Evolutionary conservation across 2,329 filamentous ascomycete species (phyloP), one percentile per base, ranked within the genome.

Genomic region (Pseudopithomyces chartarum): DNA sequence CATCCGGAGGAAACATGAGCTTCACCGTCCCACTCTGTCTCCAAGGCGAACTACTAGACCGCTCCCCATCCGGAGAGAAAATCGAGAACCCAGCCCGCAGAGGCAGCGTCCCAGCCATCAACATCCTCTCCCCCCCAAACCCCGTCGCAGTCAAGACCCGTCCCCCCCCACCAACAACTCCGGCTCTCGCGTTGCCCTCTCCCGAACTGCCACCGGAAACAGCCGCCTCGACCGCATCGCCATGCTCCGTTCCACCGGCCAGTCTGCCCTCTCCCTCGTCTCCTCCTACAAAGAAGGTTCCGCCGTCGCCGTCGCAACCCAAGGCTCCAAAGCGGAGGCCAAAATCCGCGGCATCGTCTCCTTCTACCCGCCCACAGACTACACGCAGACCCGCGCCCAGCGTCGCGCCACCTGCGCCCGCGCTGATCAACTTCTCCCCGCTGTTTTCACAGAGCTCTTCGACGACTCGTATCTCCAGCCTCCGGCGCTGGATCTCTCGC

Each of bases 311-410:
- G 64, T 77, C 48, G 66, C 65, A 52, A 68, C 69, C 20, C 68
- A 71, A 42, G 68, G 67, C 26, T 66, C 66, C 51, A 77, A 79
- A 23, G 56, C 61, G 2, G 67, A 86, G 13, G 63, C 71, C 22
- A 76, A 79, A 20, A 82, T 88, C 58, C 76, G 83, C 55, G 83
- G 81, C 45, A 80, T 87, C 52, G 80, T 86, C 38, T 82, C 84
- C 47, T 88, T 85, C 82, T 88, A 88, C 59, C 86, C 86, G 1
- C 79, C 84, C 23, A 80, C 85, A 34, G 86, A 88, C 71, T 87
- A 87, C 70, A 84, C 85, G 12, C 79, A 83, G 48, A 83, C 85
- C 2, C 83, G 86, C 29, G 82, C 81, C 22, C 80, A 85, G 61
- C 85, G 86, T 32, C 81, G 85, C 39, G 80, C 81, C 36, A 83